Evolutionary conservation across 129 eudicot species (phyloP), one percentile per base, ranked within the genome.

Genomic region (Arctium lappa): DNA sequence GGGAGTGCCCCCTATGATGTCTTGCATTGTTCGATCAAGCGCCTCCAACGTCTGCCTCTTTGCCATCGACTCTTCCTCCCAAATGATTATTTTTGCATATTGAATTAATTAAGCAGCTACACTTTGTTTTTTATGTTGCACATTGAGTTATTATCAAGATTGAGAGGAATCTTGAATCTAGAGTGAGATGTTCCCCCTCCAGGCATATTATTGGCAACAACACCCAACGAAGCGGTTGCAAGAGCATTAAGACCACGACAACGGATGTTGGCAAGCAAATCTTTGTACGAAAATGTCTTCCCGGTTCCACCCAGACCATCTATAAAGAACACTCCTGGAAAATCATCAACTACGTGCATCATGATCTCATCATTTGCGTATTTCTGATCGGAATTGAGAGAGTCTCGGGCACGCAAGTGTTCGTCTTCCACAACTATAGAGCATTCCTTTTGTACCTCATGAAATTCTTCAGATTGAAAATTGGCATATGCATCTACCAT

Each of bases 121-220:
- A 46, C 56, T 46, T 46, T 46, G 13, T 33, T 46, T 46, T 46
- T 46, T 6, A 46, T 46, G 13, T 46, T 46, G 13, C 56, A 46
- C 56, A n/a, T 33, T 33, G 36, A 33, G 36, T 33, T 33, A 33
- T 33, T 33, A 33, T 33, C 36, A 33, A 33, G 36, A 0, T 33
- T 33, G 36, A 33, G 36, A 33, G 36, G 36, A 33, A 33, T 33
- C 36, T 33, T 33, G 36, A 80, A 56, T 50, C 63, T 62, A 3
- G 88, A 86, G 66, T 81, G 83, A 6, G 86, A 39, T 2, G 72
- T 85, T 48, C 88, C 38, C 38, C 80, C 79, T 6, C 79, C 73
- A 9, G 88, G 27, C 27, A 22, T 22, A 22, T 22, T 22, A 22
- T 22, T 22, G 27, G 27, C 27, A 22, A 22, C 82, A 15, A 81